Conservation (phyloP, 2,329 filamentous ascomycete genomes). For the Rosellinia necatrix region DNA sequence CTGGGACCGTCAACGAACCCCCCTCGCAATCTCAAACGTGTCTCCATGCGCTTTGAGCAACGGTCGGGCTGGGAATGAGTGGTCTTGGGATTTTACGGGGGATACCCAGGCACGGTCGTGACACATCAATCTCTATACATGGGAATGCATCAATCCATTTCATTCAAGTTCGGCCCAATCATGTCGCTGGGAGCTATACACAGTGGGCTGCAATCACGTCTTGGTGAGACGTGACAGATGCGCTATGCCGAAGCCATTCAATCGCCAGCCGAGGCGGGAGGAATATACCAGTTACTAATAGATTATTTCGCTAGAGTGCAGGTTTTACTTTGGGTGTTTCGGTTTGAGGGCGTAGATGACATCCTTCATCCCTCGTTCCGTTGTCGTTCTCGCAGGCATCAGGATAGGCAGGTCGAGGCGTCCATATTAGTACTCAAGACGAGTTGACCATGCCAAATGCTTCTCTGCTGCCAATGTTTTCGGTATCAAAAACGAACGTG, state of each 20-base stretch:
- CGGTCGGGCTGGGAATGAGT: neutral
- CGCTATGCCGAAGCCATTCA: neutral
- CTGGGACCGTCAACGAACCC: neutral
- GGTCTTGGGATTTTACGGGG: neutral
- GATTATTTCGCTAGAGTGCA: neutral
- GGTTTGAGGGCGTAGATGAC: neutral
- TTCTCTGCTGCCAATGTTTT: neutral
- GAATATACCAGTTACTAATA: neutral
- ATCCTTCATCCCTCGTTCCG: no score
- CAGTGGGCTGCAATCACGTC: neutral
- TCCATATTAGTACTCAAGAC: neutral
- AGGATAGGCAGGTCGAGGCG: no score
- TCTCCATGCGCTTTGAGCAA: neutral
- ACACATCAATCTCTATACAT: neutral
- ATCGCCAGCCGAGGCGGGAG: neutral
- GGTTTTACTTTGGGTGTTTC: neutral
- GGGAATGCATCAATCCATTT: neutral
- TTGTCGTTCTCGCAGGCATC: neutral
- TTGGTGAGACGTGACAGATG: neutral
- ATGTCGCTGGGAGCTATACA: neutral
- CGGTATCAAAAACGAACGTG: neutral
- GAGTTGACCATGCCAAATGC: neutral
- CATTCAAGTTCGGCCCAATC: slow-evolving; percentile 5
- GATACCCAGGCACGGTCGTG: no score
- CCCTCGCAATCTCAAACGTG: neutral